A percentile compares a stretch with the other conserved stretches of the same genome.
These are phyloP conservation scores for Nepenthes mirabilis DNA, from an alignment of 148 eudicot species.

Conservation along the genomic window DNA sequence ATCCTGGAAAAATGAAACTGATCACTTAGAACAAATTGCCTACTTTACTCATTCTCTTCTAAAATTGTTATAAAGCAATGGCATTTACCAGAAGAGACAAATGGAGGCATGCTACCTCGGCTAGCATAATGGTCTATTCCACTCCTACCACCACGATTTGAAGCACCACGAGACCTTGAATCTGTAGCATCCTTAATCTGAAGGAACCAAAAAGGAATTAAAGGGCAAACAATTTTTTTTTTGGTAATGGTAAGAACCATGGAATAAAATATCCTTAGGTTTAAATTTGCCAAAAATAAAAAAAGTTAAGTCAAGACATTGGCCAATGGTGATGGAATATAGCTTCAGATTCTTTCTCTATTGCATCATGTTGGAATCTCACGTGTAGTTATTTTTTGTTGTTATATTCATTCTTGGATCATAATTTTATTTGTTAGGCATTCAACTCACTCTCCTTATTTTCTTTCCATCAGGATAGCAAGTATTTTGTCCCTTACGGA, in stretches of 20 bases:
- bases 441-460: no score
- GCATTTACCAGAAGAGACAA: conserved; percentile 32
- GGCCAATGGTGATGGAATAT: no score
- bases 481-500: no score
- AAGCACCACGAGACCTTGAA: conserved; percentile 55
- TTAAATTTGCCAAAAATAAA: neutral
- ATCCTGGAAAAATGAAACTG: conserved; percentile 25
- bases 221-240: no score
- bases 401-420: no score
- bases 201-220: conserved; percentile 18
- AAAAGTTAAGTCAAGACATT: neutral
- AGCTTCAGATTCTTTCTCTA: no score
- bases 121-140: conserved; percentile 53
- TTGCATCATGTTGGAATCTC: no score
- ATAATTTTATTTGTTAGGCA: no score
- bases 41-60: neutral
- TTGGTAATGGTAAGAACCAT: neutral
- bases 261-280: neutral
- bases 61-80: neutral
- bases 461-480: no score
- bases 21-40: conserved; percentile 5
- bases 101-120: conserved; percentile 37
- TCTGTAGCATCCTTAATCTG: conserved; percentile 53
- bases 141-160: conserved; percentile 50
- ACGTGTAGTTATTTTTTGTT: no score